Evolutionary conservation across 1,284 basidiomycete genomes (phyloP).

Genomic region (Mycosarcoma mackinlayi): DNA sequence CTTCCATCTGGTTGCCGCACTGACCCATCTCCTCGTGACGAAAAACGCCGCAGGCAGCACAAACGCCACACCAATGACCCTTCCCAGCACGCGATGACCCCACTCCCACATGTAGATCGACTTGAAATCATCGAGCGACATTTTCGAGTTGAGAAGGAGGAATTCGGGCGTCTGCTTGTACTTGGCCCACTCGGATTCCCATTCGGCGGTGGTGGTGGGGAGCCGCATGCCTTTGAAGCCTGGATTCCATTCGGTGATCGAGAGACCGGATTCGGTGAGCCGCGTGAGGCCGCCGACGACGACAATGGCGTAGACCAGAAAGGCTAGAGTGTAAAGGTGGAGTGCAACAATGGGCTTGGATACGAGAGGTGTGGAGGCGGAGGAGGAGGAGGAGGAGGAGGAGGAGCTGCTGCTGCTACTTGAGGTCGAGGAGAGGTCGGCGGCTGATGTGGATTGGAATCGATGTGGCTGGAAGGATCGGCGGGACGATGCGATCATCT

Average conservation of each 20-base stretch:
- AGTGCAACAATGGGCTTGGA: conserved; percentile 78
- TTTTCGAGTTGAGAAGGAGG: conserved; percentile 79
- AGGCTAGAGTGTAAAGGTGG: conserved; percentile 86
- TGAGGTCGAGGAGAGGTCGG: background rate
- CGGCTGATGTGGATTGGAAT: conserved; percentile 19
- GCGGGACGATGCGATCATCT: background rate
- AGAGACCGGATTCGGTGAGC: conserved; percentile 95
- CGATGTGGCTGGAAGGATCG: conserved; percentile 4
- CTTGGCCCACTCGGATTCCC: conserved; percentile 92
- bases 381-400: background rate
- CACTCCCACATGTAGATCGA: conserved; percentile 99
- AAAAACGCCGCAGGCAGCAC: conserved; percentile 64
- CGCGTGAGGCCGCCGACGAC: conserved; percentile 96
- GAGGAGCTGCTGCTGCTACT: background rate
- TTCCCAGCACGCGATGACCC: conserved; percentile 92
- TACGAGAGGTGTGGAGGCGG: conserved; percentile 62
- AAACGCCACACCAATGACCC: conserved; percentile 79
- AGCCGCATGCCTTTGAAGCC: conserved; percentile 85
- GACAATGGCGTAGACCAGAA: conserved; percentile 88
- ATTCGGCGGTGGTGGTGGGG: conserved; percentile 80
- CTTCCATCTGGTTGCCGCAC: conserved; percentile 72
- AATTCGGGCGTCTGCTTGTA: conserved; percentile 96
- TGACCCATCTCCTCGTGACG: conserved; percentile 30
- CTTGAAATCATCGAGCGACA: conserved; percentile 91
- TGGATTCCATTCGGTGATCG: conserved; percentile 97